Conservation (phyloP, 108 stramenopile species). For the Fragilariopsis cylindrus region DNA sequence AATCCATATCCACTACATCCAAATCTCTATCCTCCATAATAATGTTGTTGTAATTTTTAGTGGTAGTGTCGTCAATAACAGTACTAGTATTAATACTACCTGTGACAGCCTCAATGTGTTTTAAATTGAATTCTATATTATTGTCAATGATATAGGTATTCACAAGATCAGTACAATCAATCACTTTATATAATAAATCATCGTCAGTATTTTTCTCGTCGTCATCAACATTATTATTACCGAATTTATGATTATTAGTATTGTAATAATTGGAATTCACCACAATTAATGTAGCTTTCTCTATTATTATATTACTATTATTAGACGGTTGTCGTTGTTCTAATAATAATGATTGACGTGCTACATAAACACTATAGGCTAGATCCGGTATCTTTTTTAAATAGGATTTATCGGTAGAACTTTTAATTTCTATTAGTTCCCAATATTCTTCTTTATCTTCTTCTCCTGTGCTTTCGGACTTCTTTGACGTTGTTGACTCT, state of each 20-base stretch:
- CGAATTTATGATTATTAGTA: no score
- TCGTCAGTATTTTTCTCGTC: not conserved
- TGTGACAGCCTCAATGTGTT: not conserved
- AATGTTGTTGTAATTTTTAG: not conserved
- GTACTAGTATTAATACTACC: not conserved
- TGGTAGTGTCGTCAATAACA: not conserved
- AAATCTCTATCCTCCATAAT: not conserved
- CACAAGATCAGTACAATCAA: constrained; percentile 14
- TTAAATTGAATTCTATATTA: not conserved
- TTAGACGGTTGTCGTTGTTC: no score
- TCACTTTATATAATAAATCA: not conserved
- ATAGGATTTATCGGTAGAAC: not conserved
- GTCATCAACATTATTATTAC: not conserved
- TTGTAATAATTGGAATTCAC: constrained; percentile 1
- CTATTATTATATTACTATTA: not conserved
- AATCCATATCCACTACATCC: no score
- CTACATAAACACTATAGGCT: constrained; percentile 5
- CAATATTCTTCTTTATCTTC: not conserved
- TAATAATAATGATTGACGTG: not conserved
- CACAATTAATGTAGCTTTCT: not conserved
- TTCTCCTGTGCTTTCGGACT: no score
- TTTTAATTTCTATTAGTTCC: constrained; percentile 12
- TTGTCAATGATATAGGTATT: not conserved
- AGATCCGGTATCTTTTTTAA: constrained; percentile 8
- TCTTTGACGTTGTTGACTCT: no score